Conservation (phyloP, 805 yeast species). For the Starmerella vitae region DNA sequence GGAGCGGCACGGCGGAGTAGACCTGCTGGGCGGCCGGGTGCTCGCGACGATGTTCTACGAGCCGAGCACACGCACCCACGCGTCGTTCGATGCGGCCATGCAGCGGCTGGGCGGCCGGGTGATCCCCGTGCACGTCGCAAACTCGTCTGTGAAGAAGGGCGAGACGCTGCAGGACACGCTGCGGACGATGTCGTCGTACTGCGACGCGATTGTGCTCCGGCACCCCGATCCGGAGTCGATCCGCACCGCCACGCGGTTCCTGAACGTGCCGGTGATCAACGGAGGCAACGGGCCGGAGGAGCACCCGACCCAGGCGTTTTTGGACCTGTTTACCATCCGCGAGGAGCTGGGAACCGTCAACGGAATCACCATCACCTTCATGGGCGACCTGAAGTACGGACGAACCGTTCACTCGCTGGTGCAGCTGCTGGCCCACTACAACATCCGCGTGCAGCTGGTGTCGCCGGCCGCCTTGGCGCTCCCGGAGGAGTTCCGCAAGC, state of each 20-base stretch:
- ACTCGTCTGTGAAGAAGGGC: conserved; percentile 96
- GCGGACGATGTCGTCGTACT: conserved; percentile 84
- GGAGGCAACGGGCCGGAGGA: conserved; percentile 98
- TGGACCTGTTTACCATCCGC: conserved; percentile 94
- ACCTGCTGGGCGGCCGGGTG: conserved; percentile 77
- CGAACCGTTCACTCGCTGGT: conserved; percentile 97
- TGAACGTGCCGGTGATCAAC: conserved; percentile 92
- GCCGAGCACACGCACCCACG: conserved; percentile 93
- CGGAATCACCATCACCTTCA: conserved; percentile 93
- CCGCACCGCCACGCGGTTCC: conserved; percentile 85
- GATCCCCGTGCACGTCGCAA: conserved; percentile 66
- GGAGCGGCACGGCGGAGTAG: conserved; percentile 90
- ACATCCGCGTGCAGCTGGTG: conserved; percentile 83
- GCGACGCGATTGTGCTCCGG: conserved; percentile 94
- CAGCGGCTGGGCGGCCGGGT: conserved; percentile 98
- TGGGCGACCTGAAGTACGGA: conserved; percentile 98
- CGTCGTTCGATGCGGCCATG: conserved; percentile 98
- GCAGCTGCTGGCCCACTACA: conserved; percentile 78
- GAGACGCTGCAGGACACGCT: conserved; percentile 95
- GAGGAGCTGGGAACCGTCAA: conserved; percentile 98
- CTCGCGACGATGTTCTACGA: conserved; percentile 93
- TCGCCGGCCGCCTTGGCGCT: conserved; percentile 77
- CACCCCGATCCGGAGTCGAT: conserved; percentile 91
- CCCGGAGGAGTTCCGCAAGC: conserved; percentile 60
- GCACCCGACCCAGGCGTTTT: conserved; percentile 97